These are phyloP conservation scores for Botrytis cinerea DNA, from an alignment of 2,329 filamentous ascomycete species.

Conservation along the genomic window DNA sequence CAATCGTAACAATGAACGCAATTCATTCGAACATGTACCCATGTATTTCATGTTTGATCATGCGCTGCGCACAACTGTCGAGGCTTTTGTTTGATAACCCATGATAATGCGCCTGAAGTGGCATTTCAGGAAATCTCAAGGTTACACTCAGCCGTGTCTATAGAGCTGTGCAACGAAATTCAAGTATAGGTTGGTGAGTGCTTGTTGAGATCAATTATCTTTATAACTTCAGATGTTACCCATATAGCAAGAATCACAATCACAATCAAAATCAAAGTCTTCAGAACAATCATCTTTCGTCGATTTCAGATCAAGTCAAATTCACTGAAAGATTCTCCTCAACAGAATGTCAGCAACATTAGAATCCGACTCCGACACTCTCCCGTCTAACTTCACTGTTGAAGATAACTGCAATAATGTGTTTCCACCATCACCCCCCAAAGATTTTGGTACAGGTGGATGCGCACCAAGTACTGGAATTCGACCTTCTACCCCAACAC, in stretches of 20 bases:
- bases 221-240: too few relatives aligned
- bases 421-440: too few relatives aligned
- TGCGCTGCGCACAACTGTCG: not conserved
- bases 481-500: not conserved
- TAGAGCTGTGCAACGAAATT: not conserved
- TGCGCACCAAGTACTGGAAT: not conserved
- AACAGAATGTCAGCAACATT: not conserved
- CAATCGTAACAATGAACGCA: not conserved
- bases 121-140: not conserved
- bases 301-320: not conserved
- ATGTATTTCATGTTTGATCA: not conserved
- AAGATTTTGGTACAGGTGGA: not conserved
- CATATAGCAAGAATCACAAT: not conserved
- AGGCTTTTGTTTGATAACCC: not conserved
- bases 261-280: not conserved
- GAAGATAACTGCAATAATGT: not conserved
- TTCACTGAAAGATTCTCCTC: not conserved
- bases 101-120: not conserved
- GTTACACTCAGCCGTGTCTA: not conserved
- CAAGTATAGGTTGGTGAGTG: not conserved
- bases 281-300: not conserved
- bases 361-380: too few relatives aligned
- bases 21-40: not conserved
- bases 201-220: too few relatives aligned
- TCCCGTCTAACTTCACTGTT: accelerated